phyloP scores from a whole-genome alignment of 805 yeast species.

The Candida wancherniae region DNA sequence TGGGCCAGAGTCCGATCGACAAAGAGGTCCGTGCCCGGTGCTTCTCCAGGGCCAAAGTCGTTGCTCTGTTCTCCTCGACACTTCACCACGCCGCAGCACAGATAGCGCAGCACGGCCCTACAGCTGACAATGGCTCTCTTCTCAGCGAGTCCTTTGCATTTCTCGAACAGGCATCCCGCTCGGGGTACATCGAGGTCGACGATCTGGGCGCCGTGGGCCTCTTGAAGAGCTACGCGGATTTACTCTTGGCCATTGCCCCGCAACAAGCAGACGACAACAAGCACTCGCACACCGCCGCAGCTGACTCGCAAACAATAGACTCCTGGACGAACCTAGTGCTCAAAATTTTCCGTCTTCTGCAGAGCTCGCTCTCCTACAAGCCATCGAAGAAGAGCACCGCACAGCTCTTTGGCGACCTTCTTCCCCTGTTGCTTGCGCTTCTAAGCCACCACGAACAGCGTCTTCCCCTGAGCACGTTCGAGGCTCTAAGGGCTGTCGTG shows the following conservation, averaged over 20 bases:
- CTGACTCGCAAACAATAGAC: conserved; percentile 3
- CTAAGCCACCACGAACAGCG: conserved; percentile 1
- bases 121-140: neutral
- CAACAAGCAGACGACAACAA: conserved; percentile 2
- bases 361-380: conserved; percentile 18
- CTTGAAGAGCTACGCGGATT: conserved; percentile 17
- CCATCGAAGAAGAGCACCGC: conserved; percentile 28
- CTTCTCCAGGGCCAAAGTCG: conserved; percentile 31
- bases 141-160: conserved; percentile 16
- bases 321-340: conserved; percentile 25
- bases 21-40: conserved; percentile 32
- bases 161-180: conserved; percentile 16
- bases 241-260: conserved; percentile 1
- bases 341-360: conserved; percentile 22
- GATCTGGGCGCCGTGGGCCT: conserved; percentile 27
- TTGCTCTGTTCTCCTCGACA: conserved; percentile 15
- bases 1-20: conserved; percentile 20
- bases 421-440: conserved; percentile 13
- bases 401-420: conserved; percentile 24
- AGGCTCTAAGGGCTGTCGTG: conserved; percentile 5
- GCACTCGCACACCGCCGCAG: conserved; percentile 3
- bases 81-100: conserved; percentile 5
- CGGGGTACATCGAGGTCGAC: conserved; percentile 30
- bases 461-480: conserved; percentile 2
- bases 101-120: neutral